A percentile compares a stretch with the other conserved stretches of the same genome.
phyloP scores from a whole-genome alignment of 768 basidiomycete genomes.

The Galerina sulciceps region DNA sequence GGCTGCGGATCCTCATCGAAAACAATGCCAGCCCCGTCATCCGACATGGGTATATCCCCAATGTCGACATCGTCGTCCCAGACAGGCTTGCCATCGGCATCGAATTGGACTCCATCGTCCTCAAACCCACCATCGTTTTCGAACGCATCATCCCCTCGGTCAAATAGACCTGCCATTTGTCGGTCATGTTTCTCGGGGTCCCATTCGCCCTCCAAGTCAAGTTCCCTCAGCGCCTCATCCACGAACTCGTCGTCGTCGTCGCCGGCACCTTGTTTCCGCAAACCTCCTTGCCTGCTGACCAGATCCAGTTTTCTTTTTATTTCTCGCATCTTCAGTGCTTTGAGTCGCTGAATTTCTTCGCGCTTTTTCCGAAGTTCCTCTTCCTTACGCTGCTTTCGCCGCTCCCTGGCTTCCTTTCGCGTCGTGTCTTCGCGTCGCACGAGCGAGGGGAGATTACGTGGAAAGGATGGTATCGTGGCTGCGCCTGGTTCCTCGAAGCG shows the following conservation, averaged over 20 bases:
- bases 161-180: conserved; percentile 79
- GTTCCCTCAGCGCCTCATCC: conserved; percentile 58
- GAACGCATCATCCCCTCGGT: conserved; percentile 22
- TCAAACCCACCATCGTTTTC: conserved; percentile 46
- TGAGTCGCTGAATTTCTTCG: conserved; percentile 83
- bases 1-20: conserved; percentile 11
- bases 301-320: conserved; percentile 74
- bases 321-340: conserved; percentile 85
- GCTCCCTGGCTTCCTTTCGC: conserved; percentile 84
- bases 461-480: conserved; percentile 55
- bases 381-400: conserved; percentile 78
- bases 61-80: conserved; percentile 95
- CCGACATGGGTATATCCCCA: conserved; percentile 55
- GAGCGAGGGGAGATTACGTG: conserved; percentile 67
- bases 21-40: conserved; percentile 33
- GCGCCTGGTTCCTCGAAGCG: conserved; percentile 95
- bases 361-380: conserved; percentile 73
- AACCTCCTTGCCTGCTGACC: conserved; percentile 73
- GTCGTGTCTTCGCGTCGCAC: conserved; percentile 77
- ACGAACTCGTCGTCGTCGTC: conserved; percentile 36
- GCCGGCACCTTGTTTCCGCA: conserved; percentile 42
- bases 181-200: conserved; percentile 83
- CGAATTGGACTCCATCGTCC: conserved; percentile 36
- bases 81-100: conserved; percentile 67
- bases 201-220: conserved; percentile 94